Base-by-base conservation (phyloP, 495 filamentous ascomycete genomes). In the Niebla homalea region DNA sequence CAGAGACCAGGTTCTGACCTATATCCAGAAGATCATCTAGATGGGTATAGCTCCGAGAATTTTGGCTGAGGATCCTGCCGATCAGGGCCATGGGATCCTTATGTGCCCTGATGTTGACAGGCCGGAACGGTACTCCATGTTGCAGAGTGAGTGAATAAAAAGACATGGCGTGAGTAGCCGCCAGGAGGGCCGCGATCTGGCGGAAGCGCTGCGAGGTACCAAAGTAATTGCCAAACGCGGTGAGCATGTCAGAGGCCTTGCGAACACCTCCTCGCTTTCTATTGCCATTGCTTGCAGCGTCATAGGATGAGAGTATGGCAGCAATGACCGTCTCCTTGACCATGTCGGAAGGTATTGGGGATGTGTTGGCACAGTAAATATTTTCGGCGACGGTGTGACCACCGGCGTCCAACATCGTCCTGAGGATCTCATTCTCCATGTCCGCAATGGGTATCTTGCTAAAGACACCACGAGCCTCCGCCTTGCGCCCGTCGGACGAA, bases 261-360 rank as follows among this genome's bases (percentile, higher is more conserved):
- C 87, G 88, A 61, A 94, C 75, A 5, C 84, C 87, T 11, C 89
- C 89, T 49, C 87, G 75, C 7, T 77, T 85, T 55, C 80, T 73
- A 56, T 93, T 93, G 5, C 87, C 85, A 63, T 94, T 96, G 46
- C 83, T 89, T 29, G 89, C 87, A 58, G 88, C 90, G 58, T 94
- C 87, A 60, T 90, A 96, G 3, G 78, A 78, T 14, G 77, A 70
- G 70, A 87, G 81, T 1, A 82, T 83, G 18, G 78, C 70, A 14
- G 76, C 71, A 29, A 86, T 67, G 18, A 92, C 71, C 3, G 84
- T 78, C 12, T 76, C 70, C 64, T 84, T 78, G 19, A 90, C 69
- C 10, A 73, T 61, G 2, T 70, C 56, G 7, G 60, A 53, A 2
- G 65, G 64, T 1, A 93, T 62, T 32, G 53, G 54, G 20, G 64